phyloP scores from a whole-genome alignment of 2,329 filamentous ascomycete genomes.

The Cordyceps cateniannulata region DNA sequence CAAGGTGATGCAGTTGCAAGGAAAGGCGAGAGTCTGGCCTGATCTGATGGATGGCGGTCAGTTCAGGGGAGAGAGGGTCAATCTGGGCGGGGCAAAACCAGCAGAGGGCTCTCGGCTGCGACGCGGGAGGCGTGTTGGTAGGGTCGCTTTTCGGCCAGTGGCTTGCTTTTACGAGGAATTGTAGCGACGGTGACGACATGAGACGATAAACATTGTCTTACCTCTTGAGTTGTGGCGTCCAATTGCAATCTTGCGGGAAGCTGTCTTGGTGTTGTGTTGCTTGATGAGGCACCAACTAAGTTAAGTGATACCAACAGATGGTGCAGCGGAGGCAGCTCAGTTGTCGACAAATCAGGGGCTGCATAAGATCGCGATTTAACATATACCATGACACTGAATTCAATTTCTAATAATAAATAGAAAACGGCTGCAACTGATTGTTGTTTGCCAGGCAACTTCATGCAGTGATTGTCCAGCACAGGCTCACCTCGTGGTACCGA shows the following conservation, averaged over 20 bases:
- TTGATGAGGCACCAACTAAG: no score
- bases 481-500: no score
- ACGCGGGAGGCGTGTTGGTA: not conserved
- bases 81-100: constrained; percentile 1
- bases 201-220: not conserved
- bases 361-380: no score
- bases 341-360: no score
- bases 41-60: constrained; percentile 14
- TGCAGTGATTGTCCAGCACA: no score
- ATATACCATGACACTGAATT: no score
- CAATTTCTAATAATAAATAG: no score
- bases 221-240: not conserved
- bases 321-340: no score
- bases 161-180: not conserved
- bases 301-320: no score
- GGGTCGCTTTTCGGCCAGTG: not conserved
- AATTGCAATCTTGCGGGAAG: not conserved
- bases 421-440: no score
- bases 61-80: constrained; percentile 6
- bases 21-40: not conserved
- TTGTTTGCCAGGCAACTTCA: no score
- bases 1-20: not conserved
- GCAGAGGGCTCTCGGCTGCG: not conserved
- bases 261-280: no score
- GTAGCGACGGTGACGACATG: not conserved